Base-by-base conservation (phyloP, 1,284 basidiomycete genomes). In the Fistulina hepatica region DNA sequence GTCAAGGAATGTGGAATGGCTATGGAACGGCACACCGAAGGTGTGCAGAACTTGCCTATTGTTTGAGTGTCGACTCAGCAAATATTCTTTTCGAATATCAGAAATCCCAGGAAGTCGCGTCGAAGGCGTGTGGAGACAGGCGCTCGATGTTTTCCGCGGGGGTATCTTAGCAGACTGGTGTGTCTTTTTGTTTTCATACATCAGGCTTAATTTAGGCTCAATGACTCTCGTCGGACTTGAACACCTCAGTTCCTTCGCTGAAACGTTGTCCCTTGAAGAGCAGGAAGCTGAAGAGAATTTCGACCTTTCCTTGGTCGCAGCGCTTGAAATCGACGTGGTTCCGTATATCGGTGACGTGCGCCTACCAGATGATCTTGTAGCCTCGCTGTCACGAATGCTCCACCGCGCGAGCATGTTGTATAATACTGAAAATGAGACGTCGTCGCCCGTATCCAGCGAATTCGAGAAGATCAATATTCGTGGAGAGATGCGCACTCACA, bases 261-360 rank as follows among this genome's bases (percentile, higher is more conserved):
- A 78, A 41, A 50, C 58, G 10, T 65, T 82, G 37, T 52, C 76
- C 1, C 59, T 81, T 3, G 75, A 81, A 9, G 64, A 70, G 2
- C 78, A 83, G 55, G 76, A 81, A 42, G 65, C 66, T 0, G 92
- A 97, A 53, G 93, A 97, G 55, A 78, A 76, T 39, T 95, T 94
- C 52, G 86, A 95, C 47, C 71, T 91, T 2, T 67, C 81, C 0
- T 67, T 93, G n/a, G 71, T 97, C 21, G 70, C 73, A 3, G 71
- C 81, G 1, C 61, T 95, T 13, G 83, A 92, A 55, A 74, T 73
- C 8, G 77, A 86, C 48, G 73, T 97, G 5, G 59, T 88, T 2
- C 85, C 91, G 0, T 69, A 77, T 43, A 55, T 95, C 2, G 86
- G 85, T 2, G 67, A 78, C 28, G 34, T 59, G 1, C 67, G 74